Conservation (phyloP, 306 rosid genomes). For the Rubus idaeus region DNA sequence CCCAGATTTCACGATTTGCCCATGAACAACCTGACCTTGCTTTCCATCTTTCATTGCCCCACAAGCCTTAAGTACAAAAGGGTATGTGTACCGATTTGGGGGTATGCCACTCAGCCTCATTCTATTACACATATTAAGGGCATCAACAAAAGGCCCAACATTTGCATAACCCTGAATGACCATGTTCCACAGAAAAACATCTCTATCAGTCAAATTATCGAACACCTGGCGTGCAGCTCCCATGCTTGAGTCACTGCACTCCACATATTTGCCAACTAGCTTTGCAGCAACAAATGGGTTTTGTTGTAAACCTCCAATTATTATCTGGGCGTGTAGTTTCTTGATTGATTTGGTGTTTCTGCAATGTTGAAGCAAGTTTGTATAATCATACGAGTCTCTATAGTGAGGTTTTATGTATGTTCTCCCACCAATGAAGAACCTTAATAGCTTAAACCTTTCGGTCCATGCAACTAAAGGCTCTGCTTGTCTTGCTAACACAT, state of each 20-base stretch:
- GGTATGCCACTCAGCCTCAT: conserved; percentile 45
- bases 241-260: conserved; percentile 23
- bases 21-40: conserved; percentile 60
- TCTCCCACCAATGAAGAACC: conserved; percentile 16
- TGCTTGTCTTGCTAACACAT: conserved; percentile 30
- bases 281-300: conserved; percentile 57
- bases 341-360: conserved; percentile 34
- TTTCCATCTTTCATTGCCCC: conserved; percentile 44
- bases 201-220: conserved; percentile 60
- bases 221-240: conserved; percentile 65
- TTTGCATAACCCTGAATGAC: conserved; percentile 69
- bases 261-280: conserved; percentile 52
- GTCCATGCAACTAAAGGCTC: conserved; percentile 22
- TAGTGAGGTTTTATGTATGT: conserved; percentile 12
- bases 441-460: conserved; percentile 2
- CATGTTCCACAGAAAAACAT: conserved; percentile 71
- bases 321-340: conserved; percentile 60
- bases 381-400: conserved; percentile 42
- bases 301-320: conserved; percentile 47
- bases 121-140: conserved; percentile 43
- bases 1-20: conserved; percentile 60
- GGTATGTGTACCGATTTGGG: conserved; percentile 59
- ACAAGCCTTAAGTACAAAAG: conserved; percentile 77
- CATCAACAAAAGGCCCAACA: conserved; percentile 58
- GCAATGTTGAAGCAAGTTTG: conserved; percentile 41